Conservation (phyloP, 345 rosid genomes). For the Aegle marmelos region DNA sequence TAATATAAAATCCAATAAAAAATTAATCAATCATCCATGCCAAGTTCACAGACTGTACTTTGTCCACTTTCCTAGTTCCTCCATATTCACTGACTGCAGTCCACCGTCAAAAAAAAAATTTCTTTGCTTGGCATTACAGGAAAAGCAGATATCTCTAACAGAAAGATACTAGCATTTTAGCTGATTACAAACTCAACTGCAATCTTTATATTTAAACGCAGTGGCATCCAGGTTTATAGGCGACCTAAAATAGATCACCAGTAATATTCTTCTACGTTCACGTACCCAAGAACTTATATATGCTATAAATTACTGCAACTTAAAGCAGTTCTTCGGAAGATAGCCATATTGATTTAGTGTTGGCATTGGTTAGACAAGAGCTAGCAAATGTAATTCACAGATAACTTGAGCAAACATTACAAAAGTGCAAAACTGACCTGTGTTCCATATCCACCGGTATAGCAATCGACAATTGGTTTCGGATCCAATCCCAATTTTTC, state of each 20-base stretch:
- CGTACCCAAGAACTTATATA: not conserved
- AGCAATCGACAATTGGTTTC: constrained; percentile 58
- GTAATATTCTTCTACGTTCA: not conserved
- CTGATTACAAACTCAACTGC: not conserved
- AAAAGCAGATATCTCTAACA: not conserved
- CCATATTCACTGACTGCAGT: not conserved
- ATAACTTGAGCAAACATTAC: not conserved
- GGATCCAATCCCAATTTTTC: constrained; percentile 54
- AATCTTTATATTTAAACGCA: not conserved
- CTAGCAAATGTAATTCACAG: not conserved
- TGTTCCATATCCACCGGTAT: constrained; percentile 51
- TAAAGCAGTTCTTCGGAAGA: not conserved
- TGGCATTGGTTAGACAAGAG: not conserved
- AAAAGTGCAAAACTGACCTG: constrained; percentile 40
- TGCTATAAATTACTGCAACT: not conserved
- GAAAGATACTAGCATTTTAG: not conserved
- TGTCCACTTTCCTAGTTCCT: not conserved
- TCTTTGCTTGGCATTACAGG: not conserved
- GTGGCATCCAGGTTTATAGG: not conserved
- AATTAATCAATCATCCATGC: not conserved
- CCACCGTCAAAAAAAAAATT: not conserved
- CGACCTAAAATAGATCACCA: not conserved
- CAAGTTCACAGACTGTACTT: not conserved
- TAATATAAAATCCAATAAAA: not conserved
- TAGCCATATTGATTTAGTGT: not conserved